Conservation (phyloP, 1,139 yeast genomes). For the Geotrichum klebahnii region DNA sequence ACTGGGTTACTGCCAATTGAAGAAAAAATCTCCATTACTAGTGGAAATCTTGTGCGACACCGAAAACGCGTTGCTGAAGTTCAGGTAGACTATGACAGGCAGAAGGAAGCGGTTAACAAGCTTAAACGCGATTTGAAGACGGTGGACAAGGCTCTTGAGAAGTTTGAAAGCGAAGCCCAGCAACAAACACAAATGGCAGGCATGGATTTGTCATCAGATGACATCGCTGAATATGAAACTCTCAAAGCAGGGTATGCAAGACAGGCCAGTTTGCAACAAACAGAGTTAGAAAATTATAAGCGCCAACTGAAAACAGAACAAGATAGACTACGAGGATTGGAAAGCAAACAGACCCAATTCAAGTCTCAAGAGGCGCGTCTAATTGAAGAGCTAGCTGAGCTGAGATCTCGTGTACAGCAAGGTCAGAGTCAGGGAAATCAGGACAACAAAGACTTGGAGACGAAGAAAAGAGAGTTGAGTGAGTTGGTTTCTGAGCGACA, state of each 20-base stretch:
- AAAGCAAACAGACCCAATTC: conserved; percentile 33
- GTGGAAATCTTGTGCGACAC: conserved; percentile 48
- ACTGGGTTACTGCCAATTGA: conserved; percentile 55
- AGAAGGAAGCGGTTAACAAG: conserved; percentile 44
- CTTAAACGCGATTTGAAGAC: conserved; percentile 49
- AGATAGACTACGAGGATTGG: conserved; percentile 30
- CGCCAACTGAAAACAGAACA: conserved; percentile 33
- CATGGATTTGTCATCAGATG: conserved; percentile 47
- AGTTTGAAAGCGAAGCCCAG: conserved; percentile 45
- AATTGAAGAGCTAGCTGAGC: conserved; percentile 38
- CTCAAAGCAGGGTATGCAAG: conserved; percentile 52
- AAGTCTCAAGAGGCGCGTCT: conserved; percentile 25
- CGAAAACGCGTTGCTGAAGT: conserved; percentile 54
- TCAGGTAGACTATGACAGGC: conserved; percentile 51
- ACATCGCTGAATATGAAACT: conserved; percentile 55
- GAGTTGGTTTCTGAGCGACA: conserved; percentile 48
- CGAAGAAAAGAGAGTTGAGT: conserved; percentile 45
- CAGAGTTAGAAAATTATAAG: conserved; percentile 29
- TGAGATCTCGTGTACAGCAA: conserved; percentile 23
- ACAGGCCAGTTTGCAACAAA: conserved; percentile 33
- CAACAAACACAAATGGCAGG: conserved; percentile 34
- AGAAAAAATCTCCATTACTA: conserved; percentile 50
- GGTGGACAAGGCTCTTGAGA: conserved; percentile 45
- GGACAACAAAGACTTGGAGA: conserved; percentile 29
- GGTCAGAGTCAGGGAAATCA: conserved; percentile 22